Conservation (phyloP, 345 rosid genomes). For the Brassica incana region DNA sequence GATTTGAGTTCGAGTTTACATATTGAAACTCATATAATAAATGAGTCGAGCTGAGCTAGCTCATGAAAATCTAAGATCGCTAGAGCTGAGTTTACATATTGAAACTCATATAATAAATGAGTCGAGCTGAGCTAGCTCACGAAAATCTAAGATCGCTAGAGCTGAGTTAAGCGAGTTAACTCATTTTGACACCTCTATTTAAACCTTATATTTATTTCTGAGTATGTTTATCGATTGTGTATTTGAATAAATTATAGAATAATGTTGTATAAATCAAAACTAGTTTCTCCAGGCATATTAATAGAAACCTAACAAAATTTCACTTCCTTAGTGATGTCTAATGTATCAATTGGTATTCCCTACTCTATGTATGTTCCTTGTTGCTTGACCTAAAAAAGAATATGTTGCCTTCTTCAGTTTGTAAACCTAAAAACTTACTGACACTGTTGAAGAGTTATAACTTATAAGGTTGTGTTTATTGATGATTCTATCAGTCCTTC, state of each 20-base stretch:
- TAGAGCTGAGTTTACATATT: too few species aligned
- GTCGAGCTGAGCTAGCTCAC: too few species aligned
- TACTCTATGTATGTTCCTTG: slow-evolving; percentile 19
- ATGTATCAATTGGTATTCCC: slow-evolving; percentile 5
- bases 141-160: too few species aligned
- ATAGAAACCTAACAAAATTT: background rate
- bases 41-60: too few species aligned
- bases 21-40: too few species aligned
- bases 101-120: too few species aligned
- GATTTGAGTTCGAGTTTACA: too few species aligned
- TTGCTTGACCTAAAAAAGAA: slow-evolving; percentile 14
- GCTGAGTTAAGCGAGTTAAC: too few species aligned
- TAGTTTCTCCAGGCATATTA: background rate
- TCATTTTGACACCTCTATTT: too few species aligned
- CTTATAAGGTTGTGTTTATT: slow-evolving; percentile 28
- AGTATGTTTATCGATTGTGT: too few species aligned
- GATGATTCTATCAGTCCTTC: slow-evolving; percentile 59
- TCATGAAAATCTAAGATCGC: too few species aligned
- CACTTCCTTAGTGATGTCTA: slow-evolving; percentile 8
- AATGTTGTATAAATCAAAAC: background rate
- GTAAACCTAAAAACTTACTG: slow-evolving; percentile 4
- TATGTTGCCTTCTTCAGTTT: slow-evolving; percentile 1
- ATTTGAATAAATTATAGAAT: slow-evolving; percentile 1
- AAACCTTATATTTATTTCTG: too few species aligned
- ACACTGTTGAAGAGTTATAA: slow-evolving; percentile 12